Percentiles rank a stretch among this genome's conserved stretches.
Conservation (phyloP, 805 yeast species). For the Ogataea angusta region DNA sequence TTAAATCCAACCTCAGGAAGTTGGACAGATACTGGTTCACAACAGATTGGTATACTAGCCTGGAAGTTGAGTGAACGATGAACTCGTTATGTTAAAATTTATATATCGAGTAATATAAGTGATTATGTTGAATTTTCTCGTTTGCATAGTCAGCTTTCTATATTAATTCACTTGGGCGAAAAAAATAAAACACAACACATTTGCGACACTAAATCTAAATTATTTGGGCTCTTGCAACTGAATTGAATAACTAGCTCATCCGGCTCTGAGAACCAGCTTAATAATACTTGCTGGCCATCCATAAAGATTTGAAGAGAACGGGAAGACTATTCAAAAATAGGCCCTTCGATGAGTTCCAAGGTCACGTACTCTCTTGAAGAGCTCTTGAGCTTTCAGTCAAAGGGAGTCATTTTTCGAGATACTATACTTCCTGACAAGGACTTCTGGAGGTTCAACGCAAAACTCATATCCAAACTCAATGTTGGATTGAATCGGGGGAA, state of each 20-base stretch:
- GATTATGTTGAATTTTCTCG: neutral
- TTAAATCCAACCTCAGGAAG: constrained; percentile 42
- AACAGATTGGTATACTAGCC: constrained; percentile 19
- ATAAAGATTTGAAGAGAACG: too few species aligned
- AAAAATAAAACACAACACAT: neutral
- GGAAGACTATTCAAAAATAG: too few species aligned
- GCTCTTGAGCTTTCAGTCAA: constrained; percentile 10
- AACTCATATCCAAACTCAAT: constrained; percentile 2
- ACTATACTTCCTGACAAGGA: constrained; percentile 18
- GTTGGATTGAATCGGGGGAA: constrained; percentile 1
- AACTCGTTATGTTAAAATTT: neutral
- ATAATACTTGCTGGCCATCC: too few species aligned
- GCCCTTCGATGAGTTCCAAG: constrained; percentile 4
- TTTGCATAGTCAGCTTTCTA: too few species aligned
- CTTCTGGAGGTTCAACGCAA: constrained; percentile 28
- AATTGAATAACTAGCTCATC: too few species aligned
- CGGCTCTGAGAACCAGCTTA: too few species aligned
- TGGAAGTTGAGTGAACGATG: constrained; percentile 21
- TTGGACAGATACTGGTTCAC: constrained; percentile 39
- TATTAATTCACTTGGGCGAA: neutral
- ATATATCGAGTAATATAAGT: neutral
- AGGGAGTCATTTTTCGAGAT: constrained; percentile 19
- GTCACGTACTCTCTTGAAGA: constrained; percentile 21
- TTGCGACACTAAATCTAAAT: neutral
- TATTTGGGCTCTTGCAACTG: neutral